Evolutionary conservation across 257 asterid genomes (phyloP), one percentile per base, ranked within the genome.

Genomic region (Leonotis leonurus): DNA sequence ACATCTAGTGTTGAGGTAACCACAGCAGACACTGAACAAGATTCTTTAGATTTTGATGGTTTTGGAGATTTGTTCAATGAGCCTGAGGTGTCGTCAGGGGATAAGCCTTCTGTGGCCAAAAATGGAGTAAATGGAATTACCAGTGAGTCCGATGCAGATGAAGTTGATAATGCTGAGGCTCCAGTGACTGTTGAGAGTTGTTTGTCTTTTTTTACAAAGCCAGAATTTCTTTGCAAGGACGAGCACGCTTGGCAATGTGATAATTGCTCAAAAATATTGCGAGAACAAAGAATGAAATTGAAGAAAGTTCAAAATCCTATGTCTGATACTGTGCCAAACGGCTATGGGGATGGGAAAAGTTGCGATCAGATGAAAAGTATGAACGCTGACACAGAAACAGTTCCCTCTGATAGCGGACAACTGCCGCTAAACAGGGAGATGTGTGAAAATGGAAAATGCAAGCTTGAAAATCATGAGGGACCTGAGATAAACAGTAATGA

Each of bases 241-340:
- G 99, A 89, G 62, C 95, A 92, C 55, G 97, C 91, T 51, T 87
- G 99, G 99, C 75, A 85, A 64, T 92, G 99, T 65, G 97, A 89
- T 68, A 86, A 83, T 70, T 92, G 99, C 73, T 81, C 97, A 33
- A 92, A 85, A 74, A 32, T 74, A 77, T 44, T 86, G 62, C 82
- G 46, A 40, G 87, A 78, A 58, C 79, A 73, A 69, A 82, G 51
- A 65, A 60, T 26, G 40, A 64, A 67, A 74, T 61, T 56, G 29
- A 76, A 73, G 73, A 78, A 71, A 66, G 65, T 64, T 62, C 62
- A 18, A 53, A 71, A 67, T 53, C 71, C 71, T 55, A 5, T 43
- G 27, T 39, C 73, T 9, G 75, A 70, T 36, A 22, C 22, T 26
- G 55, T 48, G 53, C 55, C 48, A 12, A 79, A 74, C 56, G 80